Evolutionary conservation across 164 flowering plant genomes (phyloP).

Genomic region (Berberis thunbergii): DNA sequence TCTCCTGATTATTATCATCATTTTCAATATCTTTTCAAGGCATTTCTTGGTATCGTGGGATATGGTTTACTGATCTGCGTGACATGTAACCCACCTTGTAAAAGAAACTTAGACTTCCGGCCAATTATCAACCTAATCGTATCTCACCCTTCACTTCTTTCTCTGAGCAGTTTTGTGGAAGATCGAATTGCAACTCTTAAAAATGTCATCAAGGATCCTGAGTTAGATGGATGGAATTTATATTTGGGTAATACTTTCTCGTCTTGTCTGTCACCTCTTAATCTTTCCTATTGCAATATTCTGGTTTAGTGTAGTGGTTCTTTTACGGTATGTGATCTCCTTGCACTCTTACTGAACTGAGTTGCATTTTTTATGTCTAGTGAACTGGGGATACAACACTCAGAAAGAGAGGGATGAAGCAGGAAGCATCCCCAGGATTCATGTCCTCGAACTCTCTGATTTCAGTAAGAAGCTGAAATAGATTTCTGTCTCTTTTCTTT

Average conservation of each 20-base stretch:
- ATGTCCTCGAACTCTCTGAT: constrained; percentile 59
- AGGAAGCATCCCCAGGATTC: constrained; percentile 63
- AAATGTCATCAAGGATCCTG: constrained; percentile 87
- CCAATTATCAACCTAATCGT: not conserved
- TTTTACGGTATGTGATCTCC: not conserved
- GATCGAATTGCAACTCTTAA: constrained; percentile 84
- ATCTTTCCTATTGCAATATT: not conserved
- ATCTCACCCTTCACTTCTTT: not conserved
- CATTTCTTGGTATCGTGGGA: no score
- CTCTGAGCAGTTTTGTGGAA: constrained; percentile 68
- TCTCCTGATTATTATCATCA: not conserved
- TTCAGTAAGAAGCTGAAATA: constrained; percentile 79
- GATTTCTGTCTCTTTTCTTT: constrained; percentile 3
- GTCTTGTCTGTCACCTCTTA: not conserved
- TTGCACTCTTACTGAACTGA: not conserved
- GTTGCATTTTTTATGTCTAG: constrained; percentile 26
- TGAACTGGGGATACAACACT: constrained; percentile 92
- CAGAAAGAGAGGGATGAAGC: constrained; percentile 77
- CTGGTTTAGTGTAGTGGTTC: not conserved
- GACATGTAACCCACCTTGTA: no score
- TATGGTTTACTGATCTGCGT: no score
- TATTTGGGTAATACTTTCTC: constrained; percentile 51
- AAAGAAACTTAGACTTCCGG: not conserved
- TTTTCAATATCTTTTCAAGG: no score
- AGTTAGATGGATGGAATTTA: constrained; percentile 76